Percentiles rank a stretch among this genome's conserved stretches.
Evolutionary conservation across 352 stramenopile species (phyloP).

Genomic region (Phytophthora pisi): DNA sequence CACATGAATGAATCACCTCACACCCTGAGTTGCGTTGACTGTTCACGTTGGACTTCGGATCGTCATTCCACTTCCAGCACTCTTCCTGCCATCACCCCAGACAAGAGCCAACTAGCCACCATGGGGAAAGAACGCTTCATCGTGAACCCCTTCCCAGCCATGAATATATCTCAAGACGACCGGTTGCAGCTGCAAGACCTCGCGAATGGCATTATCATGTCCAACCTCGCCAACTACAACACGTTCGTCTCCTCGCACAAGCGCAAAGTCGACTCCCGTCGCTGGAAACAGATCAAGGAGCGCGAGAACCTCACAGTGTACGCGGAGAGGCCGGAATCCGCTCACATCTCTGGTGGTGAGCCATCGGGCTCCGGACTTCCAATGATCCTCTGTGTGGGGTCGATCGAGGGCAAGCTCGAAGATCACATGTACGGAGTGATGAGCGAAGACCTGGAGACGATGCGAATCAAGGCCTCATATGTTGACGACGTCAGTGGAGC

Average conservation of each 20-base stretch:
- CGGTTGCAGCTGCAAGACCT: constrained; percentile 31
- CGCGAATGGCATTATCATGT: constrained; percentile 24
- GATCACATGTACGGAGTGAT: constrained; percentile 35
- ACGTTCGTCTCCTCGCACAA: constrained; percentile 19
- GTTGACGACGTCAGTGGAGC: constrained; percentile 24
- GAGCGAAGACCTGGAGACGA: constrained; percentile 22
- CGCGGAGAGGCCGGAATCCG: constrained; percentile 24
- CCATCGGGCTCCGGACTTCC: constrained; percentile 6
- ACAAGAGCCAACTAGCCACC: background rate
- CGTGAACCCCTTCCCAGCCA: constrained; percentile 38
- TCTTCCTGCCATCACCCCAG: too few relatives aligned
- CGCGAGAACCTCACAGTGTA: constrained; percentile 42
- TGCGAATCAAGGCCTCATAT: constrained; percentile 36
- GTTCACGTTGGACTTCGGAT: too few relatives aligned
- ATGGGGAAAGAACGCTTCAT: constrained; percentile 35
- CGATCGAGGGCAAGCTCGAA: constrained; percentile 27
- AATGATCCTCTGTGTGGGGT: constrained; percentile 28
- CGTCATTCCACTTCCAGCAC: too few relatives aligned
- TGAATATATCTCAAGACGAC: constrained; percentile 21
- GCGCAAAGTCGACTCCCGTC: constrained; percentile 25
- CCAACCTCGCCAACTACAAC: constrained; percentile 26
- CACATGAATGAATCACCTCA: too few relatives aligned
- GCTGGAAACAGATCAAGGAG: constrained; percentile 44
- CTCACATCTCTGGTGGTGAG: background rate
- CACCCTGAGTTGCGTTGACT: too few relatives aligned